phyloP scores from a whole-genome alignment of 805 yeast genomes.

The Alloascoidea africana region DNA sequence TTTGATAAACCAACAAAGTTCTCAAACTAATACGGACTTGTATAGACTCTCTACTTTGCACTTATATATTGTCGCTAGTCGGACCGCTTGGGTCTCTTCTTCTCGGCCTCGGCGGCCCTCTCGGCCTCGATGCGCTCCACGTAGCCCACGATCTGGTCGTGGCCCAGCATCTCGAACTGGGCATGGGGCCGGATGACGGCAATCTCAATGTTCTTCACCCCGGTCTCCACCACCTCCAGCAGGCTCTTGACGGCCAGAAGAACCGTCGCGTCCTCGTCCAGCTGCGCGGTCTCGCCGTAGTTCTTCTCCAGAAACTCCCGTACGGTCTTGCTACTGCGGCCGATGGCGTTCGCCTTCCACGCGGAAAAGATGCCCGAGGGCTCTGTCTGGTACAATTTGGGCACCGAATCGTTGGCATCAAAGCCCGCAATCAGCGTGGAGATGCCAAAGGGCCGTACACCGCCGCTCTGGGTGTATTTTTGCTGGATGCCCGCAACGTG shows the following conservation, averaged over 20 bases:
- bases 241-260: conserved; percentile 74
- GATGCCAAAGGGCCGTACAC: conserved; percentile 96
- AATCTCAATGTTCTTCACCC: conserved; percentile 91
- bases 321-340: conserved; percentile 88
- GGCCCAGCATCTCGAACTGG: conserved; percentile 39
- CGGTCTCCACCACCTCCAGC: conserved; percentile 94
- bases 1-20: conserved; percentile 11
- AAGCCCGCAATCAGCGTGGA: conserved; percentile 93
- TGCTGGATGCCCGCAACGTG: conserved; percentile 98
- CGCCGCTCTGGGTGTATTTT: conserved; percentile 93
- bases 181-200: conserved; percentile 68
- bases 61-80: too few relatives aligned
- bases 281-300: conserved; percentile 34
- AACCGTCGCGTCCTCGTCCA: conserved; percentile 56
- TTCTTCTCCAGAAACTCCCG: conserved; percentile 90
- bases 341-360: conserved; percentile 97
- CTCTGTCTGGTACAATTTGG: conserved; percentile 86
- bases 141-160: conserved; percentile 57
- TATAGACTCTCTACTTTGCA: too few relatives aligned
- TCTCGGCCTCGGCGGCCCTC: conserved; percentile 70
- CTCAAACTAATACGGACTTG: conserved; percentile 13
- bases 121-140: conserved; percentile 81
- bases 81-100: conserved; percentile 34
- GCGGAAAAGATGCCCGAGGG: conserved; percentile 96
- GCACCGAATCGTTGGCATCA: conserved; percentile 68